A percentile compares a stretch with the other conserved stretches of the same genome.
Evolutionary conservation across 2,329 filamentous ascomycete species (phyloP).

Genomic region (Cadophora malorum): DNA sequence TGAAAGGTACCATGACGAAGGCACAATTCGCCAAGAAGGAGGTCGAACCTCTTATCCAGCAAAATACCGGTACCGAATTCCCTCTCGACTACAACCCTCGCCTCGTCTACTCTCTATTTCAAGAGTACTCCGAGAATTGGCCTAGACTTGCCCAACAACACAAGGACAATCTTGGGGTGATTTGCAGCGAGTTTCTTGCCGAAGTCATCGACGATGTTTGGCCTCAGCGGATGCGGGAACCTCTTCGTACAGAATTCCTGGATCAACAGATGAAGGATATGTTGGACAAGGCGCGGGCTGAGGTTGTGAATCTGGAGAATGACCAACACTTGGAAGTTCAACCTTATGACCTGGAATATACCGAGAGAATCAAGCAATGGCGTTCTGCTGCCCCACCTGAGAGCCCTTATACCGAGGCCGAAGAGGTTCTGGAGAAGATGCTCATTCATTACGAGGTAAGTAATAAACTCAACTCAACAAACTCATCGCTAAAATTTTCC

Average conservation of each 20-base stretch:
- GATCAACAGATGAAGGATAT: slow-evolving; percentile 26
- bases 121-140: slow-evolving; percentile 30
- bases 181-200: slow-evolving; percentile 29
- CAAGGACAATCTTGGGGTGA: slow-evolving; percentile 27
- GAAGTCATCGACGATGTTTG: slow-evolving; percentile 30
- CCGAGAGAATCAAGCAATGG: slow-evolving; percentile 24
- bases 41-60: slow-evolving; percentile 26
- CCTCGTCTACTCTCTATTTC: slow-evolving; percentile 26
- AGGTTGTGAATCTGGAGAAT: slow-evolving; percentile 24
- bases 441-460: slow-evolving; percentile 31
- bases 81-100: slow-evolving; percentile 29
- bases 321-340: slow-evolving; percentile 30
- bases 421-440: slow-evolving; percentile 30
- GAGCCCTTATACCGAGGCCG: slow-evolving; percentile 25
- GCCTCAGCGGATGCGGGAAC: slow-evolving; percentile 29
- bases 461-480: not conserved
- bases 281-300: slow-evolving; percentile 22
- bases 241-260: slow-evolving; percentile 25
- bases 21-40: slow-evolving; percentile 26
- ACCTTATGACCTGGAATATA: slow-evolving; percentile 30
- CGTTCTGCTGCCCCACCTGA: slow-evolving; percentile 17
- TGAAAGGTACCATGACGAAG: slow-evolving; percentile 21
- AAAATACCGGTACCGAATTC: slow-evolving; percentile 28
- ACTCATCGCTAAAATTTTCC: not conserved
- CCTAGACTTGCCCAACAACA: slow-evolving; percentile 27